phyloP scores from a whole-genome alignment of 2,329 filamentous ascomycete species.

The Pseudopyricularia cyperi region DNA sequence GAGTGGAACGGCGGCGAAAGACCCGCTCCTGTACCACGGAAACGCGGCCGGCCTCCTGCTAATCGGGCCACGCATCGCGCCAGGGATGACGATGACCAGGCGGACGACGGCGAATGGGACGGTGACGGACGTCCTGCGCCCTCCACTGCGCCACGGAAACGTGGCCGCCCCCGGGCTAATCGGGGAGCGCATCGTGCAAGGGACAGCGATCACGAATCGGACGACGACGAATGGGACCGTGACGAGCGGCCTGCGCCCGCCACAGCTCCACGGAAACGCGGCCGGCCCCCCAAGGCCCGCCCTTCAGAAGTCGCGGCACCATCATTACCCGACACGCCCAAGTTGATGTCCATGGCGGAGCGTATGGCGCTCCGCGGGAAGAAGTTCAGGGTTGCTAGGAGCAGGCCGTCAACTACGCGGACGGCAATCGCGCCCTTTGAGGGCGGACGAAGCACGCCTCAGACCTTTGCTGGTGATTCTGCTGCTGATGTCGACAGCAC shows the following conservation, averaged over 20 bases:
- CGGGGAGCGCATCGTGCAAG: no score
- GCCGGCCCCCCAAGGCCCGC: constrained; percentile 12
- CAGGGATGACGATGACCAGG: no score
- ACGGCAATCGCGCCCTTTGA: neutral
- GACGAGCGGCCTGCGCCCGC: no score
- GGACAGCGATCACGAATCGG: no score
- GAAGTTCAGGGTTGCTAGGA: constrained; percentile 25
- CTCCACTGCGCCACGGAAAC: no score
- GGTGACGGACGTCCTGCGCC: no score
- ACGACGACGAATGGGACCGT: no score
- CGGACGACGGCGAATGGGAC: no score
- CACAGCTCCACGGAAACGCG: no score
- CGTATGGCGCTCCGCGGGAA: constrained; percentile 41
- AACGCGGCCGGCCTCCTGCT: no score
- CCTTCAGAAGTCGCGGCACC: constrained; percentile 5
- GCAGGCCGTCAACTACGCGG: neutral
- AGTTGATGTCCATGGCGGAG: constrained; percentile 42
- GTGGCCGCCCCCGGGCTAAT: no score
- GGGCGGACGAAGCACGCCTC: neutral
- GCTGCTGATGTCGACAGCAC: neutral
- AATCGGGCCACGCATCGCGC: no score
- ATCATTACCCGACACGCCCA: constrained; percentile 10
- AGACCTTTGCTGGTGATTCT: neutral
- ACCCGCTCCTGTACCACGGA: constrained; percentile 6
- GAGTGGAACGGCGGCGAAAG: neutral